Conservation (phyloP, 441 rosid species). For the Heliophila coronopifolia region DNA sequence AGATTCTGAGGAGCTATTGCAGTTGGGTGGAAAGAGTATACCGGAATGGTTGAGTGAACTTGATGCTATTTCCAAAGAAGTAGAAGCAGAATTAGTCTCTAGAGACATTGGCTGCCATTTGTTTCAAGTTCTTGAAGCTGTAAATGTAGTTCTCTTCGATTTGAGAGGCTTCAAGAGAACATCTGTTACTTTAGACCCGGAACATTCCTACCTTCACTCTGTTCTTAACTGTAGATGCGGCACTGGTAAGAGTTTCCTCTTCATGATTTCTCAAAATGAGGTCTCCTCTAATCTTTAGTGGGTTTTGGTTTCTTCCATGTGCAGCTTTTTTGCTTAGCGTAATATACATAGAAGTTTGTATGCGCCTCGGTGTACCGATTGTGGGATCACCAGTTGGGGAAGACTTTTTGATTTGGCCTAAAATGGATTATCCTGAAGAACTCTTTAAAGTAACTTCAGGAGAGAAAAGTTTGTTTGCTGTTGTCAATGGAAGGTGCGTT, state of each 20-base stretch:
- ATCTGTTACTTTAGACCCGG: constrained; percentile 51
- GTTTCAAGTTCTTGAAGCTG: constrained; percentile 70
- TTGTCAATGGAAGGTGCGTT: constrained; percentile 79
- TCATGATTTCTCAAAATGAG: constrained; percentile 10
- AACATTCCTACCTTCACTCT: constrained; percentile 64
- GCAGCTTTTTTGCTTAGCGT: constrained; percentile 85
- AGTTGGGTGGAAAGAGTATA: constrained; percentile 56
- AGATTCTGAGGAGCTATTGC: constrained; percentile 45
- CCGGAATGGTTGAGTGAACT: constrained; percentile 59
- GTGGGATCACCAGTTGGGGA: constrained; percentile 96
- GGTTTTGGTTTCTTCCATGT: constrained; percentile 14
- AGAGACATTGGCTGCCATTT: constrained; percentile 74
- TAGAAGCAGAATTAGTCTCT: constrained; percentile 70
- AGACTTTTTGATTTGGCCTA: constrained; percentile 92
- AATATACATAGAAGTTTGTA: constrained; percentile 86
- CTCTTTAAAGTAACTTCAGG: constrained; percentile 73
- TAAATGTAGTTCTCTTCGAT: constrained; percentile 70
- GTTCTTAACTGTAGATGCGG: constrained; percentile 62
- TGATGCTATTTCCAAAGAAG: constrained; percentile 66
- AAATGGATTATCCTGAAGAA: constrained; percentile 71
- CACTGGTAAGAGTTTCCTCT: constrained; percentile 50
- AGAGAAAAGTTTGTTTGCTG: constrained; percentile 71
- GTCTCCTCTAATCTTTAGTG: constrained; percentile 6
- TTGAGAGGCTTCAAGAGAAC: constrained; percentile 71
- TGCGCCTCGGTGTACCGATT: constrained; percentile 58